Conservation (phyloP, 2,329 filamentous ascomycete species). For the Colletotrichum sp. region DNA sequence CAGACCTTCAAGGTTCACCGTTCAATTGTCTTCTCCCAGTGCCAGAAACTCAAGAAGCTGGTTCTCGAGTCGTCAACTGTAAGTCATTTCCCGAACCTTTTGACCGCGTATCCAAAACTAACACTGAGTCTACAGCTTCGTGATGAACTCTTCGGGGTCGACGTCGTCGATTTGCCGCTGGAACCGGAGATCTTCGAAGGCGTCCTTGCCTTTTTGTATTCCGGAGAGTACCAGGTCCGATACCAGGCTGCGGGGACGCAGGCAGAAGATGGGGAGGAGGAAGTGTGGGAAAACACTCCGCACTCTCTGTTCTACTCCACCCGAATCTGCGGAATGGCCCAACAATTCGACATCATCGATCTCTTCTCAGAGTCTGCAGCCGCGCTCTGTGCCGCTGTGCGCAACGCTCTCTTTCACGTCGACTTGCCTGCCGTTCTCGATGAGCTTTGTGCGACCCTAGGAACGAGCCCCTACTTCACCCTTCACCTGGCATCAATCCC, state of each 20-base stretch:
- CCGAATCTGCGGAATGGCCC: background rate
- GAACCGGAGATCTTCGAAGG: background rate
- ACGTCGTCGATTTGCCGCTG: background rate
- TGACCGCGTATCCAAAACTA: background rate
- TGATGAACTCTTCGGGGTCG: background rate
- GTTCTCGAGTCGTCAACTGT: background rate
- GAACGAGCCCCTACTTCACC: background rate
- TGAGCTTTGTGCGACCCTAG: background rate
- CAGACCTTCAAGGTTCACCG: background rate
- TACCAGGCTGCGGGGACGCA: background rate
- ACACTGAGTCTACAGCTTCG: background rate
- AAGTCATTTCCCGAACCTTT: background rate
- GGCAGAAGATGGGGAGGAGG: background rate
- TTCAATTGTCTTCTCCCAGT: background rate
- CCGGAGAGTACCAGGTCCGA: background rate
- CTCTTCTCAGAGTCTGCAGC: background rate
- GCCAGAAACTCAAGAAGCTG: background rate
- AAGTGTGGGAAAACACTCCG: background rate
- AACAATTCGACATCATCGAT: background rate
- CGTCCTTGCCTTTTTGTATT: background rate
- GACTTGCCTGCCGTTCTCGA: background rate
- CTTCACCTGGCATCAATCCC: background rate
- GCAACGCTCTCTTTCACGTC: background rate
- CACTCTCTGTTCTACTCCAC: background rate
- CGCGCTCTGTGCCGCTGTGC: background rate